These are phyloP conservation scores for Penicillium sp. DNA, from an alignment of 2,329 filamentous ascomycete genomes.

Conservation along the genomic window DNA sequence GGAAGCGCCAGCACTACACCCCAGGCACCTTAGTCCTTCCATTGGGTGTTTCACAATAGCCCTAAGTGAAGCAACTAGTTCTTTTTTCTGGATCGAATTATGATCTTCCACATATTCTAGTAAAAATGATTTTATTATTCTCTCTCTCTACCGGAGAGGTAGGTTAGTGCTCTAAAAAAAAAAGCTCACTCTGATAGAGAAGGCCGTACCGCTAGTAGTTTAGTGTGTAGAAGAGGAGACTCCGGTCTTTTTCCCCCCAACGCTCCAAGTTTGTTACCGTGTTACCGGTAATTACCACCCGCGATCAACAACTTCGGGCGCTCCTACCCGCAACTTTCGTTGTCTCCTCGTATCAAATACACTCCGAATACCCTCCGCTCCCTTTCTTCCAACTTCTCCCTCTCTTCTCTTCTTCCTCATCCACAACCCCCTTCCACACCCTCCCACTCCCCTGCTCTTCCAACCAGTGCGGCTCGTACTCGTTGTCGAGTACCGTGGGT, in stretches of 20 bases:
- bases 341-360: conserved; percentile 20
- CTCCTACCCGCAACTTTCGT: background rate
- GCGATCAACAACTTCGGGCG: conserved; percentile 8
- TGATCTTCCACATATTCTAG: background rate
- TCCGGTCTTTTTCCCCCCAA: conserved; percentile 1
- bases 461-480: conserved; percentile 34
- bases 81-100: background rate
- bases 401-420: conserved; percentile 20
- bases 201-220: background rate
- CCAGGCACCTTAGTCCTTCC: background rate
- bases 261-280: background rate
- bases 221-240: background rate
- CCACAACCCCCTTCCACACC: conserved; percentile 16
- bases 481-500: conserved; percentile 27
- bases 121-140: no score
- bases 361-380: conserved; percentile 23
- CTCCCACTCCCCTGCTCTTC: conserved; percentile 22
- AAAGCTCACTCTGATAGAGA: background rate
- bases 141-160: no score
- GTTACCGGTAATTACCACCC: conserved; percentile 7
- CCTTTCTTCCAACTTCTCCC: conserved; percentile 21
- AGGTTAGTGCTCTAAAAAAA: background rate
- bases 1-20: background rate
- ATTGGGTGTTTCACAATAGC: conserved; percentile 1
- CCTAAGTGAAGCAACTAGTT: background rate